Base-by-base conservation (phyloP, 495 filamentous ascomycete species). In the Trichoderma erinaceum region DNA sequence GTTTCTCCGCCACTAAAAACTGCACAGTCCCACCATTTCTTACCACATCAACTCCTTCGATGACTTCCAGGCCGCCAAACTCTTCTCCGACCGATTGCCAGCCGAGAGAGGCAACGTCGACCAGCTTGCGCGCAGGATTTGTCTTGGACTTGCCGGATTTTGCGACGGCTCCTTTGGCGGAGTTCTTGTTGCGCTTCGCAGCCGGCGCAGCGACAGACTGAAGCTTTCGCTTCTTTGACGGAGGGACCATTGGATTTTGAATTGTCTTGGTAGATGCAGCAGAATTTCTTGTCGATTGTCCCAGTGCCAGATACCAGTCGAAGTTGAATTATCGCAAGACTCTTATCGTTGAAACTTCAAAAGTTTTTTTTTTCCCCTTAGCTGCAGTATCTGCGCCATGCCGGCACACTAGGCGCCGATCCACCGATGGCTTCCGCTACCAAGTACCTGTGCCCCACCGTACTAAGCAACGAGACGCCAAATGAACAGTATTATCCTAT, bases 11-110 rank as follows among this genome's bases (percentile, higher is more conserved):
- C 23, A 63, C 61, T 75, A 89, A 79, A 77, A 86, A 86, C 71
- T 83, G 80, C 21, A 89, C 81, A 7, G 75, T 83, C 18, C 78
- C 71, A 4, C 77, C 78, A 66, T 88, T 82, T 48, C 80, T 82
- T 41, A 96, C 78, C 23, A 99, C 81, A 38, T 97, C 92, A 0
- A 98, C 91, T 56, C 89, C 92, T 10, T 96, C 91, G 61, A 97
- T 87, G 73, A 98, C 95, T 70, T 99, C 94, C 48, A 99, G 75
- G 0, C 95, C 94, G 77, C 88, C 96, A 77, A 99, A 97, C 0
- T 96, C 95, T 70, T 92, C 92, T n/a, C 87, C 76, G 18, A 97
- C 92, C 68, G 88, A 84, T 70, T 87, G 88, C 95, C 95, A 99
- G 78, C 82, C 79, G 41, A 98, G 82, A 21, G 88, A 83, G 70